Evolutionary conservation across 2,329 filamentous ascomycete species (phyloP), one percentile per base, ranked within the genome.

Genomic region (Lecanoromycetidae sp.): DNA sequence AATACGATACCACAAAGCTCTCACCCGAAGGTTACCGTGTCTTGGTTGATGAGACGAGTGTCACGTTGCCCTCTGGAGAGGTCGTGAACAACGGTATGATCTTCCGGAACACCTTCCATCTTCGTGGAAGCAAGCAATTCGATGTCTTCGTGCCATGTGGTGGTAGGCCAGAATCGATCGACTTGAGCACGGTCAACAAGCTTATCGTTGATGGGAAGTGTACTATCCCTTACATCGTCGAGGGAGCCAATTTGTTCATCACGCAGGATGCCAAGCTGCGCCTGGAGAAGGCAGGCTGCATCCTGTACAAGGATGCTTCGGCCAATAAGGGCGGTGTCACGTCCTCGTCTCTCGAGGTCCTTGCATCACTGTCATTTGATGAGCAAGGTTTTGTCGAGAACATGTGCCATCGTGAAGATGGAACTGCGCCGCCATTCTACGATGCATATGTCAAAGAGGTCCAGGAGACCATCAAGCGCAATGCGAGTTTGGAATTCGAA

Each of bases 301-400:
- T 96, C 58, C 68, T 98, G 33, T 95, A 87, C 80, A 98, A 98
- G 71, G 91, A 98, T 65, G 91, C 91, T 4, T 94, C 87, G 30
- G 88, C 90, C 48, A 98, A 98, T 77, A 98, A 98, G 74, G 91
- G 91, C 55, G 91, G 91, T 63, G 91, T 98, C 37, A 98, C 91
- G 0, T 95, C 87, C 1, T 96, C 91, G 0, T 96, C 91, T 1
- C 80, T 96, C 26, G 91, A 98, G 61, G 91, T 98, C 5, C 77
- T 98, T 20, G 91, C 91, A 6, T 91, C 87, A 12, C 75, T 98
- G 48, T 91, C 87, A 33, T 96, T 98, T 61, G 86, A 98, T 58
- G 91, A 98, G 56, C 71, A 78, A 48, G 79, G 81, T 54, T 98
- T 98, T 68, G 76, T 83, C 44, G 74, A 87, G 66, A 81, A 98